Evolutionary conservation across 176 grass and related monocot genomes (phyloP).

Genomic region (Eragrostis curvula): DNA sequence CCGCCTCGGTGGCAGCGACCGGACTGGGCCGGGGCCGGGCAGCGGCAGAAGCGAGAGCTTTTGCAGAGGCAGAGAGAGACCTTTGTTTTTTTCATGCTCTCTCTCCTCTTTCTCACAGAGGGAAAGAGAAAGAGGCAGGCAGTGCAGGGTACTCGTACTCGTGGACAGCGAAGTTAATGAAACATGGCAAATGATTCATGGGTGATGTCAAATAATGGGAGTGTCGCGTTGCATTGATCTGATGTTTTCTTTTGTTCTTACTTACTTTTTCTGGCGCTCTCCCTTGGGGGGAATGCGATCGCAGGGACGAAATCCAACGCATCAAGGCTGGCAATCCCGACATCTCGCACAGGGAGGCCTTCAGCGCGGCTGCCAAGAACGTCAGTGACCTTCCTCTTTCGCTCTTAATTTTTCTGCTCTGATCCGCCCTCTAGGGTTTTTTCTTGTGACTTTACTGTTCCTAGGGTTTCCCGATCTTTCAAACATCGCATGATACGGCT

Average conservation of each 20-base stretch:
- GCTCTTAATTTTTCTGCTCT: background rate
- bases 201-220: conserved; percentile 55
- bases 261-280: conserved; percentile 39
- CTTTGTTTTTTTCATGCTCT: background rate
- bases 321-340: conserved; percentile 99
- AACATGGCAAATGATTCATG: conserved; percentile 57
- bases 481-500: conserved; percentile 13
- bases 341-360: conserved; percentile 99
- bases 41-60: conserved; percentile 35
- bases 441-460: conserved; percentile 20
- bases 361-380: conserved; percentile 99
- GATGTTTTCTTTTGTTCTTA: conserved; percentile 33
- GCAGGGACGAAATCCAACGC: conserved; percentile 99
- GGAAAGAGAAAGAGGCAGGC: background rate
- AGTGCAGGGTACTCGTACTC: background rate
- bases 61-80: conserved; percentile 36
- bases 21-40: conserved; percentile 15
- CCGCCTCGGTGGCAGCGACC: conserved; percentile 42
- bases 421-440: conserved; percentile 23
- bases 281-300: conserved; percentile 49
- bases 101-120: background rate
- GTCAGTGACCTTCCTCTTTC: conserved; percentile 60
- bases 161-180: conserved; percentile 14
- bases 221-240: conserved; percentile 37
- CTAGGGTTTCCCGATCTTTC: conserved; percentile 52